Conservation (phyloP, 768 basidiomycete species). For the Boletus sensibilis region DNA sequence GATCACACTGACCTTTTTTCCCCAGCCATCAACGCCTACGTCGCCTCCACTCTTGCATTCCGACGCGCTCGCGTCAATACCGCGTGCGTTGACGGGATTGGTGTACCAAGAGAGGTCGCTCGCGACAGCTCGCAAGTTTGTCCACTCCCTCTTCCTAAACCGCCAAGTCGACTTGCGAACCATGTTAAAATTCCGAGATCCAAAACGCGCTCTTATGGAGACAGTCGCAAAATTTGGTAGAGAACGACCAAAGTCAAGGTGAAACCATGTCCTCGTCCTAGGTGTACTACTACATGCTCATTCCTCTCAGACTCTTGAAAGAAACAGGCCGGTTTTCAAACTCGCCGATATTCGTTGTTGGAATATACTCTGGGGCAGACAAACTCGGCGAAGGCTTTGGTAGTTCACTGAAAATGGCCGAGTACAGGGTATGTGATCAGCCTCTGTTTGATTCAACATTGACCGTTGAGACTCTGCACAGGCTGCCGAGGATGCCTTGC, state of each 20-base stretch:
- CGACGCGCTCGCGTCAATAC: slow-evolving; percentile 88
- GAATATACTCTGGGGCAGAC: slow-evolving; percentile 79
- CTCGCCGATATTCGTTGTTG: slow-evolving; percentile 94
- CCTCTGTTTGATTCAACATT: neutral
- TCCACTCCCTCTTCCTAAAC: slow-evolving; percentile 83
- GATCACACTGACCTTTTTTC: neutral
- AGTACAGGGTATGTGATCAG: slow-evolving; percentile 68
- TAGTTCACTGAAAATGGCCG: slow-evolving; percentile 90
- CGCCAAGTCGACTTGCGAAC: slow-evolving; percentile 78
- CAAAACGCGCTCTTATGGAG: slow-evolving; percentile 71
- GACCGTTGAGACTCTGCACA: slow-evolving; percentile 25
- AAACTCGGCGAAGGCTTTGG: slow-evolving; percentile 96
- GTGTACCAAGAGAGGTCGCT: slow-evolving; percentile 89
- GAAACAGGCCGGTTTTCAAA: slow-evolving; percentile 92
- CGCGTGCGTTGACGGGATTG: slow-evolving; percentile 82
- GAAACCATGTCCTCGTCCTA: neutral
- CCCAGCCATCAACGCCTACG: slow-evolving; percentile 48
- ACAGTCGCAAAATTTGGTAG: slow-evolving; percentile 69
- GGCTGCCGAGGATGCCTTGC: slow-evolving; percentile 86
- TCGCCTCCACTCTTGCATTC: slow-evolving; percentile 61
- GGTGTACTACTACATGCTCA: neutral
- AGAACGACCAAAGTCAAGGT: slow-evolving; percentile 72
- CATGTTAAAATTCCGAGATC: slow-evolving; percentile 81
- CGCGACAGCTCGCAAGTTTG: slow-evolving; percentile 81
- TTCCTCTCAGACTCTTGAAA: slow-evolving; percentile 64